Evolutionary conservation across 768 basidiomycete genomes (phyloP), one percentile per base, ranked within the genome.

Genomic region (Nevesoporus exiguus): DNA sequence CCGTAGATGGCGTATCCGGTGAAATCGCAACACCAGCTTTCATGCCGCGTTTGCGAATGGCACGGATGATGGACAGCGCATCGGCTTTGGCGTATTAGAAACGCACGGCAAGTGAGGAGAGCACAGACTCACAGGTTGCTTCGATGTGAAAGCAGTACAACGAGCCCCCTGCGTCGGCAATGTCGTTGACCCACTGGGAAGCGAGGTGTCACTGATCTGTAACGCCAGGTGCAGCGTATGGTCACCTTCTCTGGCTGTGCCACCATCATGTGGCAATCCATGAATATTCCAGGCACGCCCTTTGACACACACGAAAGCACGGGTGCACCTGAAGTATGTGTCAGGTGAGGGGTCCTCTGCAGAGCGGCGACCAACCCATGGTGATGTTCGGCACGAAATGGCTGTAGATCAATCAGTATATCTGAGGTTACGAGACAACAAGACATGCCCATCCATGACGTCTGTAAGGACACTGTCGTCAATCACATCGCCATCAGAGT

Each of bases 241-340:
- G n/a, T 49, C 61, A 92, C 95, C 79, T 88, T 86, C 66, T 89
- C 91, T 10, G 97, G 97, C 46, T 98, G 77, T 0, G 93, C 71
- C 19, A 99, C 97, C 97, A 99, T 99, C 97, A 98, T 98, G 73
- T 99, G 97, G 72, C 95, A 98, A 73, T 99, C 97, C 96, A 99
- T 98, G 77, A 94, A 98, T 62, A 98, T 97, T 49, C 83, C 91
- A 2, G 96, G 95, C 21, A 98, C 82, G 33, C 85, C 82, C 71
- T 93, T 93, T 49, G 81, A 77, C 21, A 99, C 86, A 61, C 86
- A 90, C 29, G 88, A 78, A 30, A 98, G 81, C 46, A 98, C 81
- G 7, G 96, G 95, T 31, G 91, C 86, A 54, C 95, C 92, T 93
- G 68, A 3, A 21, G 29, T 13, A 31, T 39, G 36, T 11, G 54